These are phyloP conservation scores for Psilocybe mexicana DNA, from an alignment of 1,284 basidiomycete species.

Conservation along the genomic window DNA sequence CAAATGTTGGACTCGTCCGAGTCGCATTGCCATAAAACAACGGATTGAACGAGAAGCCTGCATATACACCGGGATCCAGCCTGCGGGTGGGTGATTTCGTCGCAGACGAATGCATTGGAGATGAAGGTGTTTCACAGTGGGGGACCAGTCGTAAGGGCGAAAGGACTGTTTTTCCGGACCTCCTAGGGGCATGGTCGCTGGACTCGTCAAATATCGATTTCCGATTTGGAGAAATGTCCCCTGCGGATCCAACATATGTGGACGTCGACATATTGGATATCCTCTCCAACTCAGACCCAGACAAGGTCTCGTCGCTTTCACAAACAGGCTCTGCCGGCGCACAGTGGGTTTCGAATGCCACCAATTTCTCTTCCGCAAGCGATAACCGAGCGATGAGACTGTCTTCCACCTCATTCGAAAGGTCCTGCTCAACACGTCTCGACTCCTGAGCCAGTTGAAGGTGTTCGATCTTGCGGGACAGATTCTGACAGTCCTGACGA, in stretches of 20 bases:
- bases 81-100: constrained; percentile 16
- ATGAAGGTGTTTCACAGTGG: constrained; percentile 13
- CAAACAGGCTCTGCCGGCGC: not conserved
- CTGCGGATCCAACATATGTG: constrained; percentile 25
- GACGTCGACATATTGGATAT: constrained; percentile 26
- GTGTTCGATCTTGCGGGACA: constrained; percentile 35
- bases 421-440: constrained; percentile 37
- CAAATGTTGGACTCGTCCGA: not conserved
- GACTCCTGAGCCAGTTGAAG: constrained; percentile 36
- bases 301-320: constrained; percentile 21
- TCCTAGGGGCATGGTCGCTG: constrained; percentile 2
- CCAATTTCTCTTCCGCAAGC: constrained; percentile 7
- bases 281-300: constrained; percentile 20
- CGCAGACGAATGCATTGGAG: constrained; percentile 16
- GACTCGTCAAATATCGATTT: constrained; percentile 17
- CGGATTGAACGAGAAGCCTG: constrained; percentile 31
- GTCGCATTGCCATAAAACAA: constrained; percentile 23
- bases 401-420: constrained; percentile 40
- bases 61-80: constrained; percentile 23
- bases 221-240: constrained; percentile 17
- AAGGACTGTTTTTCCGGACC: constrained; percentile 6
- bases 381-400: constrained; percentile 29
- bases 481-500: constrained; percentile 35
- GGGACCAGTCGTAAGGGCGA: constrained; percentile 13
- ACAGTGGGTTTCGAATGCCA: constrained; percentile 9